phyloP scores from a whole-genome alignment of 805 yeast species.

The Metschnikowia borealis region DNA sequence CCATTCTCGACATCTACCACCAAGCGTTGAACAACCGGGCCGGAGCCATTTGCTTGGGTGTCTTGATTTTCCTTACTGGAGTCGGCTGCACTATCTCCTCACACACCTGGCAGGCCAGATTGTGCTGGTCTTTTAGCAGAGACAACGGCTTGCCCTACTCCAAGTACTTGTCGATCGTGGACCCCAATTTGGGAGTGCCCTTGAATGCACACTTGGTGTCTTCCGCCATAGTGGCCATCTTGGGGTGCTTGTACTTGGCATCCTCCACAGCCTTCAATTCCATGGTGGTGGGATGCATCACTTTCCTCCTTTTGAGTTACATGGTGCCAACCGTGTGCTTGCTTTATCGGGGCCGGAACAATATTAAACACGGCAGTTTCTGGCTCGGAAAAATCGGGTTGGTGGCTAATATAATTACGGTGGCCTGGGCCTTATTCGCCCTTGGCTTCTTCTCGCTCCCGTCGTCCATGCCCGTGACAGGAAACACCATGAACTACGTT shows the following conservation, averaged over 20 bases:
- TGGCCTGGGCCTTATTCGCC: constrained; percentile 35
- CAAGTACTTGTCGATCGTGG: constrained; percentile 33
- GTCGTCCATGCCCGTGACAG: constrained; percentile 25
- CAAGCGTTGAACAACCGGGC: constrained; percentile 33
- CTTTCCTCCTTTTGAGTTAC: constrained; percentile 35
- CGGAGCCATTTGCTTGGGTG: constrained; percentile 37
- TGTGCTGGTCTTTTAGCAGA: constrained; percentile 42
- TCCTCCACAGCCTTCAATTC: constrained; percentile 39
- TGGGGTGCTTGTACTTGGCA: constrained; percentile 37
- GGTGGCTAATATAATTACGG: constrained; percentile 30
- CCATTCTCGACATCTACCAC: constrained; percentile 38
- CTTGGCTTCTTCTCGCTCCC: constrained; percentile 39
- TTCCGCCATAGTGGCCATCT: constrained; percentile 29
- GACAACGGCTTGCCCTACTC: constrained; percentile 43
- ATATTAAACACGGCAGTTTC: constrained; percentile 38
- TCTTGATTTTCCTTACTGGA: constrained; percentile 33
- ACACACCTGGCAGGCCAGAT: constrained; percentile 43
- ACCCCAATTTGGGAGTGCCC: constrained; percentile 38
- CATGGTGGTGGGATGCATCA: constrained; percentile 36
- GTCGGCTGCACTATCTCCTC: constrained; percentile 37
- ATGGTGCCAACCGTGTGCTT: constrained; percentile 34
- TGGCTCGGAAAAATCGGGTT: constrained; percentile 39
- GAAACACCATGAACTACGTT: constrained; percentile 28
- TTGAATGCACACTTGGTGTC: constrained; percentile 39
- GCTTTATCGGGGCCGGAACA: constrained; percentile 34